These are phyloP conservation scores for Parmelia sp. DNA, from an alignment of 495 filamentous ascomycete genomes.

Conservation along the genomic window DNA sequence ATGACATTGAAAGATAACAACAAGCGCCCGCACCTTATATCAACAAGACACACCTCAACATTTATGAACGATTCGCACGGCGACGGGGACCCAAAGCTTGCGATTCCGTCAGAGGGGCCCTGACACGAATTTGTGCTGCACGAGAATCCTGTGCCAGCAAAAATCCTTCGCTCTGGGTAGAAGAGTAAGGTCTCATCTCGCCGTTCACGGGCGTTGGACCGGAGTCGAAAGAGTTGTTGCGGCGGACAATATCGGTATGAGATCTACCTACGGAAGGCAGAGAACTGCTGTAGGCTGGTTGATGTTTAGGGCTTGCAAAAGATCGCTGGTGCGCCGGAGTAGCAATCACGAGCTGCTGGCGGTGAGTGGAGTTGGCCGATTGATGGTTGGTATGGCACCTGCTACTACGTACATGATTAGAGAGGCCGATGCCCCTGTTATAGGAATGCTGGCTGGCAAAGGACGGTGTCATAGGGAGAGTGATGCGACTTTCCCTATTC, in stretches of 20 bases:
- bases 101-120: background rate
- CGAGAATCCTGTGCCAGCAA: conserved; percentile 3
- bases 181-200: conserved; percentile 4
- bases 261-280: background rate
- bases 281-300: background rate
- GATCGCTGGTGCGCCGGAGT: background rate
- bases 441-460: background rate
- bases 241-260: background rate
- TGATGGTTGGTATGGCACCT: background rate
- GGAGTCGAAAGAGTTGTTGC: conserved; percentile 2
- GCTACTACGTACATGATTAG: conserved; percentile 13
- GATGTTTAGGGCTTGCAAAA: background rate
- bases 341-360: background rate
- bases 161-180: background rate
- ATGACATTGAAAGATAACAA: background rate
- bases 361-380: conserved; percentile 2
- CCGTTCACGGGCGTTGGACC: conserved; percentile 2
- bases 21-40: background rate
- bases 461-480: background rate
- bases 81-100: conserved; percentile 1
- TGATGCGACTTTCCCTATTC: background rate
- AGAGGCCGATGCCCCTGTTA: background rate
- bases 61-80: conserved; percentile 1
- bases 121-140: background rate
- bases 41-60: background rate